Evolutionary conservation across 2,329 filamentous ascomycete genomes (phyloP).

Genomic region (Lecanicillium sp.): DNA sequence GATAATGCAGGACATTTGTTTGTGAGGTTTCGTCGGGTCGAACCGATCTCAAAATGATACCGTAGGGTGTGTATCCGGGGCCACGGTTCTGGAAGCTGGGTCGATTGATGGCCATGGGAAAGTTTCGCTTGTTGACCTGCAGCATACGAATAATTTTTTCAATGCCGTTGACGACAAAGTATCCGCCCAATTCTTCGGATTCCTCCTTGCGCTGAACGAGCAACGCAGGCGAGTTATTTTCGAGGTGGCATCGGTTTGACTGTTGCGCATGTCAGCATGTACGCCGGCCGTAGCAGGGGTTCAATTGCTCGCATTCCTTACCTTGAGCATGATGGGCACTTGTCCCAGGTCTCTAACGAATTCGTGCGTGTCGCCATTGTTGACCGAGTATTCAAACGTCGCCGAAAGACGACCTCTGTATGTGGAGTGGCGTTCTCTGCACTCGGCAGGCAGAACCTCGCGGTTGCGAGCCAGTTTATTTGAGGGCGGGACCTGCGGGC

Average conservation of each 20-base stretch:
- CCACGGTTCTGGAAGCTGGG: slow-evolving; percentile 86
- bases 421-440: slow-evolving; percentile 84
- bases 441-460: slow-evolving; percentile 86
- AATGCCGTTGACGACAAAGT: slow-evolving; percentile 96
- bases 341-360: slow-evolving; percentile 79
- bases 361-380: slow-evolving; percentile 77
- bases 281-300: not conserved
- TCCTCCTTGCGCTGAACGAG: slow-evolving; percentile 88
- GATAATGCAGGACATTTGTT: slow-evolving; percentile 93
- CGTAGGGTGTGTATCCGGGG: slow-evolving; percentile 77
- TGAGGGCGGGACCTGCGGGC: slow-evolving; percentile 66
- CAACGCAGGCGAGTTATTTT: slow-evolving; percentile 73
- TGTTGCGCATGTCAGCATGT: slow-evolving; percentile 25
- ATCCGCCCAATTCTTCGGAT: slow-evolving; percentile 90
- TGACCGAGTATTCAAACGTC: slow-evolving; percentile 77
- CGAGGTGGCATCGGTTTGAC: slow-evolving; percentile 86
- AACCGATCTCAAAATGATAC: slow-evolving; percentile 85
- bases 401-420: slow-evolving; percentile 83
- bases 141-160: slow-evolving; percentile 95
- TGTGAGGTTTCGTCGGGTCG: slow-evolving; percentile 97
- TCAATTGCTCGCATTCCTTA: slow-evolving; percentile 30
- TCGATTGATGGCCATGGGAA: slow-evolving; percentile 88
- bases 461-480: slow-evolving; percentile 82
- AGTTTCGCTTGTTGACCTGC: slow-evolving; percentile 84
- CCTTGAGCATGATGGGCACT: slow-evolving; percentile 88